Evolutionary conservation across 805 yeast genomes (phyloP), one percentile per base, ranked within the genome.

Genomic region (Candida xyloterini): DNA sequence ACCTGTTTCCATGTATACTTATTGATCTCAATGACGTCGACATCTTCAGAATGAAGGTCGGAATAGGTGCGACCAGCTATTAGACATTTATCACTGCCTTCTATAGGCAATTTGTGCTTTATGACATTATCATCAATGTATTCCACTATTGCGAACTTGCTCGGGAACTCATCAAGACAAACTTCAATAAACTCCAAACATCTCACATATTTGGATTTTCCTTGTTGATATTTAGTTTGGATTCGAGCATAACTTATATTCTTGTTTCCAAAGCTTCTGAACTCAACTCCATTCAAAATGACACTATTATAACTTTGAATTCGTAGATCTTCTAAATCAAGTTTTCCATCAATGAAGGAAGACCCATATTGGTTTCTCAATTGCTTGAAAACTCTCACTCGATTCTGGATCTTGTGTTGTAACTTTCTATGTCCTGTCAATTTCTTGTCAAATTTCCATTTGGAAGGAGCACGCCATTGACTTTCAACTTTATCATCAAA

Each of bases 1-100:
- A 47, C 30, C 22, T 35, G 42, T 27, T 38, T 41, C 51, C 51
- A 47, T 21, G 28, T 15, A 27, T 30, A 43, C 40, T 41, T 47
- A 11, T 37, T 16, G n/a, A 43, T 35, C 16, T 32, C 38, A 27
- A 47, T 15, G 9, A 47, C 31, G n/a, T 35, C 42, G 10, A 39
- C 26, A 13, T 10, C 16, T 18, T 41, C 48, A 11, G 23, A 11
- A 9, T 23, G 15, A 4, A 24, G 16, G 3, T 32, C 27, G 14
- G 28, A 36, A 23, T 43, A 47, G 2, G 39, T 31, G 10, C 36
- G 21, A 5, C 46, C 48, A 23, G 35, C 30, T 7, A 30, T 25
- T 28, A 47, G 28, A 15, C 21, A 18, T 15, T 29, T 15, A 7
- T 33, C 26, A 11, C 24, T 23, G n/a, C 37, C 15, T 14, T 34